These are phyloP conservation scores for Nemania bipapillata DNA, from an alignment of 2,329 filamentous ascomycete genomes.

Conservation along the genomic window DNA sequence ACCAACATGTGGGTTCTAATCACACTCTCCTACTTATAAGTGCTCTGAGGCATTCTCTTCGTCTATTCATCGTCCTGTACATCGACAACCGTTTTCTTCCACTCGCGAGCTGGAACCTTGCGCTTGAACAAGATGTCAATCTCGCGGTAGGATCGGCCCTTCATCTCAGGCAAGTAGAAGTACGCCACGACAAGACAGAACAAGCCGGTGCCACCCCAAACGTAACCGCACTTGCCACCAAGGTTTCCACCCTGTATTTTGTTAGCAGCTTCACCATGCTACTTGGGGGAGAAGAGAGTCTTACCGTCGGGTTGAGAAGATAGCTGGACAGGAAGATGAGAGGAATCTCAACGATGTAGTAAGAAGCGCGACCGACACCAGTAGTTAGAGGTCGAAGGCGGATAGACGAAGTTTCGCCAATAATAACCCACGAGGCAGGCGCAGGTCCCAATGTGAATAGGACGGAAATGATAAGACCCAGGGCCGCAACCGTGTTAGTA, in stretches of 20 bases:
- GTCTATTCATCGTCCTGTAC: slow-evolving; percentile 68
- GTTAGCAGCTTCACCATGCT: slow-evolving; percentile 7
- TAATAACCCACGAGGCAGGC: slow-evolving; percentile 73
- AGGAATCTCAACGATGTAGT: slow-evolving; percentile 73
- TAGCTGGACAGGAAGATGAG: slow-evolving; percentile 71
- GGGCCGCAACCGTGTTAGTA: slow-evolving; percentile 67
- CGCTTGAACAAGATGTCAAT: slow-evolving; percentile 70
- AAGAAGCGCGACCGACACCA: slow-evolving; percentile 70
- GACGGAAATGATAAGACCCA: slow-evolving; percentile 73
- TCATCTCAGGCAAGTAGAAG: slow-evolving; percentile 66
- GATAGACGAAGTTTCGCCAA: slow-evolving; percentile 73
- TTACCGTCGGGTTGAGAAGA: slow-evolving; percentile 66
- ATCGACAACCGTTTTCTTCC: slow-evolving; percentile 66
- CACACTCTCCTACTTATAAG: background rate
- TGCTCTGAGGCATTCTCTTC: background rate
- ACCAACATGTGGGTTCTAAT: background rate
- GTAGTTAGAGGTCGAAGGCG: slow-evolving; percentile 73
- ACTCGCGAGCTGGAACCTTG: slow-evolving; percentile 64
- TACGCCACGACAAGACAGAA: slow-evolving; percentile 64
- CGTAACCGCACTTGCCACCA: slow-evolving; percentile 67
- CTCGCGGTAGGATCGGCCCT: slow-evolving; percentile 68
- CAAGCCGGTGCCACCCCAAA: slow-evolving; percentile 68
- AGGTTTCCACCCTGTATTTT: slow-evolving; percentile 54
- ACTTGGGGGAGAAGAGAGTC: background rate
- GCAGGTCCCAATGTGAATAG: slow-evolving; percentile 71